Conservation (phyloP, 2,329 filamentous ascomycete species). For the Cordyceps farinosa region DNA sequence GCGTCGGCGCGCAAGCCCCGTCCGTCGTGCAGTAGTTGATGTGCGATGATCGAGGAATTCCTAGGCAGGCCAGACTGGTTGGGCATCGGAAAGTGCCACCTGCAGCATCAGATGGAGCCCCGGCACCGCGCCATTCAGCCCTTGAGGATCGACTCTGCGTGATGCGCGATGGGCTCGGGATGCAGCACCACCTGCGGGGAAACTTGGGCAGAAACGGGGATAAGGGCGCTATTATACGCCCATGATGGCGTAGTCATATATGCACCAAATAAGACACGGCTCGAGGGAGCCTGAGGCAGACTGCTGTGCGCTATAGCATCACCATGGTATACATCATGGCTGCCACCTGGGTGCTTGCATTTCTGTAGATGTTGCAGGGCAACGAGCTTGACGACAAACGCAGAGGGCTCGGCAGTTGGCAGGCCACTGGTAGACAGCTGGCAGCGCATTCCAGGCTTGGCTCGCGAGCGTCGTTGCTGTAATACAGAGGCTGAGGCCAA, state of each 20-base stretch:
- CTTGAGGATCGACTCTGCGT: slow-evolving; percentile 15
- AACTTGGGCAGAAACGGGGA: slow-evolving; percentile 13
- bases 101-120: slow-evolving; percentile 10
- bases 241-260: not conserved
- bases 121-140: slow-evolving; percentile 6
- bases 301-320: not conserved
- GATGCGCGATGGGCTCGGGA: slow-evolving; percentile 7
- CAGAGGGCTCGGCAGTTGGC: not conserved
- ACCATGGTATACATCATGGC: not conserved
- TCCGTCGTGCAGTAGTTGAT: not conserved
- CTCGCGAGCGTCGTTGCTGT: not conserved
- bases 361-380: not conserved
- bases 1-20: not conserved
- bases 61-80: not conserved
- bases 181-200: slow-evolving; percentile 10
- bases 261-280: not conserved
- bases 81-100: slow-evolving; percentile 2
- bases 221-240: not conserved
- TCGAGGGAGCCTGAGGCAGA: not conserved
- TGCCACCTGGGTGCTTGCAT: not conserved
- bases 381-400: not conserved
- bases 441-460: not conserved
- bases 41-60: not conserved
- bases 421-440: not conserved
- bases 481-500: not conserved